These are phyloP conservation scores for Cenococcum geophilum DNA, from an alignment of 495 filamentous ascomycete species.

Conservation along the genomic window DNA sequence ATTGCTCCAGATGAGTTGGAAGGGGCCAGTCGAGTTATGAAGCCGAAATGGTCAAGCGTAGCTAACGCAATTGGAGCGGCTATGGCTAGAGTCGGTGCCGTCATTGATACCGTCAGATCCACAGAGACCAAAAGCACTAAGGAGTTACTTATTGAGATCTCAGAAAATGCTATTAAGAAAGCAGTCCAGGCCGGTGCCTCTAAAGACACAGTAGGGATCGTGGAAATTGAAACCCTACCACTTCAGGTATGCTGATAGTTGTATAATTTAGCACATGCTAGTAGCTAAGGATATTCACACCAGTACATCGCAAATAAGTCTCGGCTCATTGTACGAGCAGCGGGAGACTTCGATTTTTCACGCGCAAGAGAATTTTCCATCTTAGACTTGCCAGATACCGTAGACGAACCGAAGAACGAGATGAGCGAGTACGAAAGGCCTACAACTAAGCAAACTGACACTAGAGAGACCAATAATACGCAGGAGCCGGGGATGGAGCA, in stretches of 20 bases:
- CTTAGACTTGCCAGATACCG: slow-evolving; percentile 5
- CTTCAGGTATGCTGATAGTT: slow-evolving; percentile 19
- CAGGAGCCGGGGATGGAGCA: slow-evolving; percentile 12
- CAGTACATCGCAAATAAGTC: slow-evolving; percentile 47
- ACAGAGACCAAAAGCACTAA: slow-evolving; percentile 40
- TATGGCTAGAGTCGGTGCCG: slow-evolving; percentile 51
- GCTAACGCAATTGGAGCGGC: slow-evolving; percentile 56
- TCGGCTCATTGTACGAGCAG: slow-evolving; percentile 47
- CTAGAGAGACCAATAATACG: not conserved
- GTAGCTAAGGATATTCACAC: too few species aligned
- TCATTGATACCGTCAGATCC: slow-evolving; percentile 45
- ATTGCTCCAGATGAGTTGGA: slow-evolving; percentile 28
- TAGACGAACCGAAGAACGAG: slow-evolving; percentile 24
- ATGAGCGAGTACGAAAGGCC: not conserved
- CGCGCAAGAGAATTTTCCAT: slow-evolving; percentile 6
- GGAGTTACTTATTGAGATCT: slow-evolving; percentile 20
- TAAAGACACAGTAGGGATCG: slow-evolving; percentile 38
- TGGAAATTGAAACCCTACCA: slow-evolving; percentile 44
- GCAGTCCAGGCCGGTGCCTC: slow-evolving; percentile 45
- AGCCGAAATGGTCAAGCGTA: slow-evolving; percentile 37
- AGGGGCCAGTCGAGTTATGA: slow-evolving; percentile 29
- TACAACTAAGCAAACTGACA: not conserved
- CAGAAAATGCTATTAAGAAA: slow-evolving; percentile 35
- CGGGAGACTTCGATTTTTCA: slow-evolving; percentile 47
- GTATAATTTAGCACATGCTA: too few species aligned